phyloP scores from a whole-genome alignment of 257 asterid species.

The Capsicum chinense region DNA sequence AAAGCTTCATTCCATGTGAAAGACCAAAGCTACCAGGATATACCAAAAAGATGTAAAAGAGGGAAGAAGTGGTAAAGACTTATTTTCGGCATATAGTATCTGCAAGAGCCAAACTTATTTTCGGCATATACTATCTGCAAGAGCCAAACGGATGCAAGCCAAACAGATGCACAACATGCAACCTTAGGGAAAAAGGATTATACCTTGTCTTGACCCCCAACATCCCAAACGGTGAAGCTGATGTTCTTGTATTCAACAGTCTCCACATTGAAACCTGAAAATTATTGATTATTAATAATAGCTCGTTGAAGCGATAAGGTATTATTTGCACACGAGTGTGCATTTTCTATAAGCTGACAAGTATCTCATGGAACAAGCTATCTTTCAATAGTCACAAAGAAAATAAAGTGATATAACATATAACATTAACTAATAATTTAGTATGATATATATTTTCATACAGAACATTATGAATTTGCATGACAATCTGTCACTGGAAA shows the following conservation, averaged over 20 bases:
- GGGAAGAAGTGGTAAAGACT: not conserved
- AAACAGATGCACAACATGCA: not conserved
- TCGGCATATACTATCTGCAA: not conserved
- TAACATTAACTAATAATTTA: not conserved
- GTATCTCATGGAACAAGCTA: not conserved
- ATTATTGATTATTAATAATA: slow-evolving; percentile 8
- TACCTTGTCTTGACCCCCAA: slow-evolving; percentile 95
- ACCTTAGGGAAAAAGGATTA: not conserved
- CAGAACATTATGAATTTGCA: not conserved
- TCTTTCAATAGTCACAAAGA: not conserved
- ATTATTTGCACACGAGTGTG: not conserved
- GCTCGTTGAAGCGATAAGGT: not conserved
- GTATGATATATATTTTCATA: not conserved
- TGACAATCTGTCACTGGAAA: slow-evolving; percentile 3
- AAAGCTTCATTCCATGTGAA: not conserved
- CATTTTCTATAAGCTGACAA: not conserved
- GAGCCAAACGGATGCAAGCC: not conserved
- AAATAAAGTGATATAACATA: not conserved
- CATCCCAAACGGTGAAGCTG: slow-evolving; percentile 95
- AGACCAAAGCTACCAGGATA: not conserved
- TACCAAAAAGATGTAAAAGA: not conserved
- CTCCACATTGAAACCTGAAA: slow-evolving; percentile 85
- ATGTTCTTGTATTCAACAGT: slow-evolving; percentile 91
- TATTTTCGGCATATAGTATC: not conserved
- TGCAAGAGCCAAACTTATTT: not conserved